Evolutionary conservation across 2,329 filamentous ascomycete genomes (phyloP), one percentile per base, ranked within the genome.

Genomic region (Thelonectria olida): DNA sequence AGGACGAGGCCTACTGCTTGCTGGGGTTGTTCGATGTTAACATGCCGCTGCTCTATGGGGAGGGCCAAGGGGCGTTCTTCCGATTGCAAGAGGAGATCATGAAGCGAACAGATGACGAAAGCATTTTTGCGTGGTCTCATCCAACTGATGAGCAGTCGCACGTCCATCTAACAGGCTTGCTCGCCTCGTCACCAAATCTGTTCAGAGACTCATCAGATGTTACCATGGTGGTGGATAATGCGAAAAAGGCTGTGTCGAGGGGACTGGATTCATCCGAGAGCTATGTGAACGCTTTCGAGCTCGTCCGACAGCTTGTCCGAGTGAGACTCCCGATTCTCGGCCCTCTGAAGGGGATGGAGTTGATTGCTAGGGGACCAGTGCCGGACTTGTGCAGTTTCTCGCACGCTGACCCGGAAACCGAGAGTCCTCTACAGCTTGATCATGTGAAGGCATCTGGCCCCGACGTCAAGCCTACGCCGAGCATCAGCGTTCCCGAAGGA

Each of bases 41-140:
- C 19, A 54, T 61, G 58, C 58, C 58, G 1, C 27, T 61, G 27
- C 36, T 61, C 34, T 61, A 61, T 7, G 58, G 58, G 3, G 58
- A 61, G 19, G 50, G 54, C 4, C 41, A 25, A 1, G 47, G 52
- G 2, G 48, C 58, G 4, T 61, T 61, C 41, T 17, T 48, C 7
- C 44, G 54, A 5, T 17, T 61, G 2, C 58, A 61, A 41, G 31
- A 53, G 19, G 48, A 53, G 48, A 58, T 56, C 31, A 36, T 58
- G 22, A 58, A 28, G 25, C 34, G 17, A 19, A 58, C 52, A 23
- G 23, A 58, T 22, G 23, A 61, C 27, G 23, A 53, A 15, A 41
- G 34, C 2, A 53, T 53, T n/a, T 44, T 53, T 6, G 50, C 50
- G 17, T 53, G 50, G 50, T 34, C 31, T 5, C 15, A 42, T 23